Evolutionary conservation across 1,284 basidiomycete genomes (phyloP).

Genomic region (Sporisorium exsertum): DNA sequence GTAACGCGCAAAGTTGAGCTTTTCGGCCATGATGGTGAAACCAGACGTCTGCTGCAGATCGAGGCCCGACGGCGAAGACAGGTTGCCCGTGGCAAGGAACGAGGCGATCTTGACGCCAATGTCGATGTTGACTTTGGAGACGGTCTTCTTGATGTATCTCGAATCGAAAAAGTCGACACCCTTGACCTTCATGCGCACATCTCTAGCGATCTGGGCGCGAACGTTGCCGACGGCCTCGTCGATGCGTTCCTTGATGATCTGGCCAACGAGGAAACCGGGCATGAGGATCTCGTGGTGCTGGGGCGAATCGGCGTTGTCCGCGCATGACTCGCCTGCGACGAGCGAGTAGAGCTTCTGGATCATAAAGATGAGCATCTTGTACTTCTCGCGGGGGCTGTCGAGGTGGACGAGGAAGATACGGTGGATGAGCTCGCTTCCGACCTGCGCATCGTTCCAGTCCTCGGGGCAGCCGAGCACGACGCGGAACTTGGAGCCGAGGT

Average conservation of each 20-base stretch:
- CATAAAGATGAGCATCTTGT: constrained; percentile 97
- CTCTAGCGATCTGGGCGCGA: constrained; percentile 78
- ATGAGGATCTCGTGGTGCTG: constrained; percentile 98
- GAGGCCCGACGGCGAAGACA: constrained; percentile 92
- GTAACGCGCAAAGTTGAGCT: constrained; percentile 98
- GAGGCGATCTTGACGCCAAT: constrained; percentile 89
- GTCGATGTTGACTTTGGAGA: constrained; percentile 87
- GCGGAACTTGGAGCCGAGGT: constrained; percentile 97
- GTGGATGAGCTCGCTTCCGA: constrained; percentile 86
- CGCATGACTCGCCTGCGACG: constrained; percentile 88
- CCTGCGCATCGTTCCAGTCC: constrained; percentile 86
- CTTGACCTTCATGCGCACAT: constrained; percentile 78
- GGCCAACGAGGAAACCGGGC: constrained; percentile 90
- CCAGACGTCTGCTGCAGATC: constrained; percentile 97
- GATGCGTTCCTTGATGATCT: constrained; percentile 97
- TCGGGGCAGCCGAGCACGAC: constrained; percentile 91
- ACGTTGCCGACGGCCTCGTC: constrained; percentile 88
- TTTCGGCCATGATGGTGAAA: constrained; percentile 98
- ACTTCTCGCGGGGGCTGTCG: constrained; percentile 90
- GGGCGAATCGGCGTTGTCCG: constrained; percentile 98
- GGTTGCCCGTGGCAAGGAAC: constrained; percentile 97
- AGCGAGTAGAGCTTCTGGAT: constrained; percentile 93
- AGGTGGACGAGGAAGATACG: constrained; percentile 93
- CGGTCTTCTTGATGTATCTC: constrained; percentile 83
- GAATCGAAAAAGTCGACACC: constrained; percentile 87